A percentile compares a stretch with the other conserved stretches of the same genome.
Evolutionary conservation across 1,284 basidiomycete species (phyloP).

Genomic region (Serendipita sp.): DNA sequence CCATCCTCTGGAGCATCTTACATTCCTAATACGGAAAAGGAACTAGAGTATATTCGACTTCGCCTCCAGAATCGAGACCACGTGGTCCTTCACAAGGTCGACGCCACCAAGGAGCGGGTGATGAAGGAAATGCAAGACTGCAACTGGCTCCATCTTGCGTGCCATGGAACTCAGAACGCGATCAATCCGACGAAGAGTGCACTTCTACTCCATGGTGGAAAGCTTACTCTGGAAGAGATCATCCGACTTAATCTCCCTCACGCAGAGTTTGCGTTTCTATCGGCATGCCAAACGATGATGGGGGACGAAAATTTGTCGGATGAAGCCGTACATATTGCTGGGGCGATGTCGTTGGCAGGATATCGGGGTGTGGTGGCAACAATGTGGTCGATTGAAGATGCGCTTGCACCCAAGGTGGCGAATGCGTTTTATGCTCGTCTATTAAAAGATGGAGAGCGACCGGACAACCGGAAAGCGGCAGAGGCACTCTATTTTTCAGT

Average conservation of each 20-base stretch:
- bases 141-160: no score
- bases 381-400: constrained; percentile 24
- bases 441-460: constrained; percentile 11
- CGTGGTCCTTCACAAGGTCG: no score
- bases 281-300: constrained; percentile 9
- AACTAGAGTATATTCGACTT: no score
- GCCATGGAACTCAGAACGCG: background rate
- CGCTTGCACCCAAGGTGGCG: constrained; percentile 16
- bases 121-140: no score
- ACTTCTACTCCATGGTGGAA: background rate
- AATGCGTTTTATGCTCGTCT: constrained; percentile 11
- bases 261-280: constrained; percentile 18
- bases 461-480: constrained; percentile 13
- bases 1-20: no score
- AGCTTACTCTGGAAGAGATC: constrained; percentile 19
- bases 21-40: no score
- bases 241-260: constrained; percentile 16
- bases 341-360: constrained; percentile 23
- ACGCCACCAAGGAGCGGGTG: no score
- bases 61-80: no score
- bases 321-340: constrained; percentile 24
- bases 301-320: constrained; percentile 16
- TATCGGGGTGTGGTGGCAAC: constrained; percentile 26
- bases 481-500: constrained; percentile 11
- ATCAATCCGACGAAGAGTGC: constrained; percentile 14